Evolutionary conservation across 1,139 yeast genomes (phyloP).

Genomic region (Yarrowia galli): DNA sequence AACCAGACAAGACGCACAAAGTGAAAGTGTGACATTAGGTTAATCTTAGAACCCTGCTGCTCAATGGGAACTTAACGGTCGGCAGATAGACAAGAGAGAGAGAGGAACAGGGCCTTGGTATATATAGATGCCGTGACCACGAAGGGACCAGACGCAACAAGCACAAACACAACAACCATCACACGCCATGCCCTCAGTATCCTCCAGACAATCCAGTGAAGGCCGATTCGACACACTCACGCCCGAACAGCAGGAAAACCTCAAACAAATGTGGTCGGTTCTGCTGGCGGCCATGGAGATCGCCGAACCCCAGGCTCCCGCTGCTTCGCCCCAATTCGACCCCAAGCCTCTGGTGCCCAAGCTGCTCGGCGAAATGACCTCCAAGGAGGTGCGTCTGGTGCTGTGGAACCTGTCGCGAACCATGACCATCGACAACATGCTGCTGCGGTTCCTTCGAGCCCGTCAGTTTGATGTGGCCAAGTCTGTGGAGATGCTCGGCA

Average conservation of each 20-base stretch:
- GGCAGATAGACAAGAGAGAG: background rate
- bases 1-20: too few species aligned
- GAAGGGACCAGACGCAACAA: too few species aligned
- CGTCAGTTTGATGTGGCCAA: constrained; percentile 35
- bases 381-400: constrained; percentile 42
- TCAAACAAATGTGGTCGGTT: constrained; percentile 80
- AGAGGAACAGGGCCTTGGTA: background rate
- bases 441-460: constrained; percentile 38
- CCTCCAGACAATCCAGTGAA: constrained; percentile 42
- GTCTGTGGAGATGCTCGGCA: constrained; percentile 67
- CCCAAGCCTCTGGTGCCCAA: constrained; percentile 40
- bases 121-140: too few species aligned
- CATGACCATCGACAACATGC: constrained; percentile 36
- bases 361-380: constrained; percentile 43
- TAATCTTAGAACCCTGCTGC: constrained; percentile 22
- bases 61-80: background rate
- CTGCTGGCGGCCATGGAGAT: constrained; percentile 55
- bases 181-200: constrained; percentile 25
- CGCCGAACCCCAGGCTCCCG: constrained; percentile 42
- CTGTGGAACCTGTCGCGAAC: constrained; percentile 36
- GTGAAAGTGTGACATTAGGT: background rate
- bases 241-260: constrained; percentile 65
- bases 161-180: background rate
- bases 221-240: constrained; percentile 70
- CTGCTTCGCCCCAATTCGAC: constrained; percentile 43